Percentiles rank a stretch among this genome's conserved stretches.
Conservation (phyloP, 805 yeast species). For the Saccharomycopsis schoenii region DNA sequence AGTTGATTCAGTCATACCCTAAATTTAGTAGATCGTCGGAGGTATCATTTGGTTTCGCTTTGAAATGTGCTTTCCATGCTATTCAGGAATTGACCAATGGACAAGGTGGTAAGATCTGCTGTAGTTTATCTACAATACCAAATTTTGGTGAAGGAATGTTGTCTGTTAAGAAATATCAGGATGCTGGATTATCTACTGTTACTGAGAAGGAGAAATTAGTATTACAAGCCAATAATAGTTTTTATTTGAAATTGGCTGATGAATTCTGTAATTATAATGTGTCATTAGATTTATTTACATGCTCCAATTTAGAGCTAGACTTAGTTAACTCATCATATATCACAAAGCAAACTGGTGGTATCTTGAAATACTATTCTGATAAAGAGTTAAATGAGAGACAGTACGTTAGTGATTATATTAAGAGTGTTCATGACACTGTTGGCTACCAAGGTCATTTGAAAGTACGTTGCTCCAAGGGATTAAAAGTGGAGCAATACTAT, state of each 20-base stretch:
- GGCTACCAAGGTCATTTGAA: slow-evolving; percentile 82
- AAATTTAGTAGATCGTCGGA: slow-evolving; percentile 36
- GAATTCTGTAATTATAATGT: slow-evolving; percentile 48
- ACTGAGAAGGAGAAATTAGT: slow-evolving; percentile 36
- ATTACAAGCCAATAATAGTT: slow-evolving; percentile 50
- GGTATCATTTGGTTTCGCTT: slow-evolving; percentile 72
- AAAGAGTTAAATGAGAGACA: slow-evolving; percentile 62
- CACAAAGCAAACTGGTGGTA: slow-evolving; percentile 63
- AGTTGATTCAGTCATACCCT: slow-evolving; percentile 41
- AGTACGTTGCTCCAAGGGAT: slow-evolving; percentile 78
- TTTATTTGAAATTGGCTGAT: slow-evolving; percentile 49
- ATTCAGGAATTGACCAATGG: slow-evolving; percentile 36
- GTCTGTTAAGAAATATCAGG: slow-evolving; percentile 42
- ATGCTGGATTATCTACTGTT: slow-evolving; percentile 4
- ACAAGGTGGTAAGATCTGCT: slow-evolving; percentile 81
- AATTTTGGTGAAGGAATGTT: slow-evolving; percentile 80
- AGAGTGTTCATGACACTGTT: slow-evolving; percentile 36
- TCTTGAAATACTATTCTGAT: slow-evolving; percentile 50
- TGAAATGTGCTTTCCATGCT: slow-evolving; percentile 56
- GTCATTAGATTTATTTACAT: slow-evolving; percentile 69
- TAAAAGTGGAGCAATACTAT: slow-evolving; percentile 69
- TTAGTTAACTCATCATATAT: slow-evolving; percentile 63
- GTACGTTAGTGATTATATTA: slow-evolving; percentile 50
- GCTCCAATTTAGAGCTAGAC: slow-evolving; percentile 57
- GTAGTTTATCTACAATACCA: slow-evolving; percentile 61